phyloP scores from a whole-genome alignment of 2,329 filamentous ascomycete genomes.

The Colletotrichum gigasporum region DNA sequence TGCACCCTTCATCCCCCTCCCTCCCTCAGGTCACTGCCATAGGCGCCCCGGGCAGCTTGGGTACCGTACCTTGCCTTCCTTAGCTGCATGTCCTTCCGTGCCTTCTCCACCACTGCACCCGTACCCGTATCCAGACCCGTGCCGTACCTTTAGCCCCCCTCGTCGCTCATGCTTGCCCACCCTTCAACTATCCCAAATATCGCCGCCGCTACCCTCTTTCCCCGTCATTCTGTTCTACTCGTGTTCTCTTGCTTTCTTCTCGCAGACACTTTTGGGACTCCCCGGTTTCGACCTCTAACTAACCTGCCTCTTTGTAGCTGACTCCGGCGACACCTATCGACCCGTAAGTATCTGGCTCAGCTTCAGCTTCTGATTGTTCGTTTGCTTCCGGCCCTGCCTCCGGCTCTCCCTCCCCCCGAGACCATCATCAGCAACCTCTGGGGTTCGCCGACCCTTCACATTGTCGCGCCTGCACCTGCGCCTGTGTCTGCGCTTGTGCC shows the following conservation, averaged over 20 bases:
- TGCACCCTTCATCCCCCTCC: no score
- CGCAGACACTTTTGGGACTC: constrained; percentile 1
- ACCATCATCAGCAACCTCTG: neutral
- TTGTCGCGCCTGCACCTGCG: neutral
- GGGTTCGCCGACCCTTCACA: neutral
- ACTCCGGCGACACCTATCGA: constrained; percentile 69
- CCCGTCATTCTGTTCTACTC: constrained; percentile 37
- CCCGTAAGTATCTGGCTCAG: constrained; percentile 62
- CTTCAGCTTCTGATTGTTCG: no score
- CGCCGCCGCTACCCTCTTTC: constrained; percentile 33
- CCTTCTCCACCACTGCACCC: constrained; percentile 54
- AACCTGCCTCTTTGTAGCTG: constrained; percentile 55
- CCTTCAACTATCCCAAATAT: constrained; percentile 29
- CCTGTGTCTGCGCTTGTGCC: neutral
- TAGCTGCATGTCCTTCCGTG: constrained; percentile 56
- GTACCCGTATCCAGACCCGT: constrained; percentile 38
- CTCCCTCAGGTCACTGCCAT: neutral
- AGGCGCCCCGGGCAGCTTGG: no score
- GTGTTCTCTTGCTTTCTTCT: constrained; percentile 20
- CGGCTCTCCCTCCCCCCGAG: neutral
- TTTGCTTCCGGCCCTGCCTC: neutral
- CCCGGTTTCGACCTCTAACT: constrained; percentile 49
- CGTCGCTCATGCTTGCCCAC: constrained; percentile 39
- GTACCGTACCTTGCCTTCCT: constrained; percentile 4
- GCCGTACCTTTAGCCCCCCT: constrained; percentile 48